Conservation (phyloP, 306 rosid species). For the Glycyrrhiza uralensis region DNA sequence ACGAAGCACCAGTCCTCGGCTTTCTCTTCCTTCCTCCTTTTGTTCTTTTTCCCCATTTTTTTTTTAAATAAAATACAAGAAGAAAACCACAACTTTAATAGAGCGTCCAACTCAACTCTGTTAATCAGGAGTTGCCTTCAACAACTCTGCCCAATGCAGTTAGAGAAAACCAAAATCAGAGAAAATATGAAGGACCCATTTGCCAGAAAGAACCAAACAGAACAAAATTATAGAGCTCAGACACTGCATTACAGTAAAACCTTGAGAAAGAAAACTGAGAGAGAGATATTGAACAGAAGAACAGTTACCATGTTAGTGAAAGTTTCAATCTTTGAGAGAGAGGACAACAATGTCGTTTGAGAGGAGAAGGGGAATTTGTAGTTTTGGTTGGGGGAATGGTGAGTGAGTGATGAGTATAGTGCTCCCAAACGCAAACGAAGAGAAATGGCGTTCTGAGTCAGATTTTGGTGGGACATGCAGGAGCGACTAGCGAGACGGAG, state of each 20-base stretch:
- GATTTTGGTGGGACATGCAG: too few relatives aligned
- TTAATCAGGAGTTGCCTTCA: neutral
- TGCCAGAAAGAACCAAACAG: neutral
- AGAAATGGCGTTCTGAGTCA: too few relatives aligned
- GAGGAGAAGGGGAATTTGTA: too few relatives aligned
- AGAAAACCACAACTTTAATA: neutral
- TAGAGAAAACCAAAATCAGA: neutral
- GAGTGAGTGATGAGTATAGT: too few relatives aligned
- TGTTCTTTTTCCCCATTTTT: constrained; percentile 37
- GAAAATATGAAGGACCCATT: neutral
- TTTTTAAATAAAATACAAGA: neutral
- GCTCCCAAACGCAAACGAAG: too few relatives aligned
- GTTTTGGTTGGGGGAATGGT: too few relatives aligned
- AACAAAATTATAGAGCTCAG: neutral
- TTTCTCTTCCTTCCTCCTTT: constrained; percentile 42
- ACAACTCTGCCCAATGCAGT: constrained; percentile 13
- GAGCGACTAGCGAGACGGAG: too few relatives aligned
- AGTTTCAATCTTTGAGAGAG: neutral
- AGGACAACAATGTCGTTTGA: too few relatives aligned
- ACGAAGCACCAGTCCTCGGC: constrained; percentile 55
- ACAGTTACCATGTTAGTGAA: neutral
- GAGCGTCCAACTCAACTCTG: neutral
- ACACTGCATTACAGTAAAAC: neutral
- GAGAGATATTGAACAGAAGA: neutral
- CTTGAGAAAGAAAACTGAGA: neutral